A percentile compares a stretch with the other conserved stretches of the same genome.
Conservation (phyloP, 1,284 basidiomycete genomes). For the Gymnopus androsaceus region DNA sequence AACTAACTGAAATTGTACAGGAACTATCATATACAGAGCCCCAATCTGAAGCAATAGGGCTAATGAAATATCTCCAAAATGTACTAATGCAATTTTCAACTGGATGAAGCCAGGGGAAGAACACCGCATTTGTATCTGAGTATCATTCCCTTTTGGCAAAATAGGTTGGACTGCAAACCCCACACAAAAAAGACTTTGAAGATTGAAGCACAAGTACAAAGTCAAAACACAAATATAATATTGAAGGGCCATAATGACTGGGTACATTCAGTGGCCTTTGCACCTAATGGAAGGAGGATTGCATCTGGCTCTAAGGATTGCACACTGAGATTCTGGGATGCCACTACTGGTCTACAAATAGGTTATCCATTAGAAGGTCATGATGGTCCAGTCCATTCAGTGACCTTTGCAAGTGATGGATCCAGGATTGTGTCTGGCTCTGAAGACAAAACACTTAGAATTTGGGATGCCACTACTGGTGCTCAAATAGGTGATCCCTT, state of each 20-base stretch:
- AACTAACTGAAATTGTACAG: slow-evolving; percentile 20
- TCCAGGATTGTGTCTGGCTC: too few species aligned
- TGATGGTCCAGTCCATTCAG: slow-evolving; percentile 13
- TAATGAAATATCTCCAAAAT: too few species aligned
- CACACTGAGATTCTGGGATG: slow-evolving; percentile 27
- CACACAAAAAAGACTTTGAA: slow-evolving; percentile 29
- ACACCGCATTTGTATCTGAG: too few species aligned
- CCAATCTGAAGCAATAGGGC: too few species aligned
- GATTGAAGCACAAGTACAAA: slow-evolving; percentile 20
- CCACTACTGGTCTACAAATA: slow-evolving; percentile 14
- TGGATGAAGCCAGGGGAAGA: too few species aligned
- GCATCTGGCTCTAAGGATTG: slow-evolving; percentile 23
- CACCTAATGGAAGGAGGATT: slow-evolving; percentile 21
- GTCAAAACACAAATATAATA: neutral
- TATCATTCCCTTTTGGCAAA: too few species aligned
- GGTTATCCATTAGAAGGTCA: slow-evolving; percentile 5
- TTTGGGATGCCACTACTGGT: too few species aligned
- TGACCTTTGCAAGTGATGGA: slow-evolving; percentile 27
- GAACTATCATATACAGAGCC: slow-evolving; percentile 23
- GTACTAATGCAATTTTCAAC: too few species aligned
- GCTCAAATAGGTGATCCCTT: too few species aligned
- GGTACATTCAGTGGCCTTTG: slow-evolving; percentile 23
- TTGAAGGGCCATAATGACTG: slow-evolving; percentile 19
- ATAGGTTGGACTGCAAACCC: too few species aligned
- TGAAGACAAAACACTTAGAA: too few species aligned